Evolutionary conservation across 495 filamentous ascomycete genomes (phyloP).

Genomic region (Penicillium chermesinum): DNA sequence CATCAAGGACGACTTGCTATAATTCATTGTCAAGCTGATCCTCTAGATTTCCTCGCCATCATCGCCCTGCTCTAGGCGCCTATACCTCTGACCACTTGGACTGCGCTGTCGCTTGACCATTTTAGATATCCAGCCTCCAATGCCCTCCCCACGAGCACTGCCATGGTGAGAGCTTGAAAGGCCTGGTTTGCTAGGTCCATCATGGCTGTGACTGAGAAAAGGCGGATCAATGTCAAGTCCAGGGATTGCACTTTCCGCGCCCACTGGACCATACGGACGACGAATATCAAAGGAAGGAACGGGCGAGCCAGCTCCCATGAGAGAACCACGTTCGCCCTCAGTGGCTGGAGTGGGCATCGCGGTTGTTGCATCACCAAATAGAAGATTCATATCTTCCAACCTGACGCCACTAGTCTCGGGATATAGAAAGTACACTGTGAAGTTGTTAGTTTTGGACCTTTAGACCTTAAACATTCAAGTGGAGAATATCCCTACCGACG

Average conservation of each 20-base stretch:
- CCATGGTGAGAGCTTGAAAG: conserved; percentile 24
- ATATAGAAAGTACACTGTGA: conserved; percentile 87
- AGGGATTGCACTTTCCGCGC: conserved; percentile 60
- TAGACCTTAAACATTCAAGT: neutral
- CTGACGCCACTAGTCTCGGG: conserved; percentile 93
- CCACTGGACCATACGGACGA: conserved; percentile 44
- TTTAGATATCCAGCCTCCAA: conserved; percentile 66
- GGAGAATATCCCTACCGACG: conserved; percentile 61
- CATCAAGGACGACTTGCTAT: too few relatives aligned
- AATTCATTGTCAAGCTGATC: neutral
- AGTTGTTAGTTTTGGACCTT: neutral
- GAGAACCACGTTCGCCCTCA: conserved; percentile 67
- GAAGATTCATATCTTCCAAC: conserved; percentile 88
- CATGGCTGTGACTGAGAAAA: conserved; percentile 32
- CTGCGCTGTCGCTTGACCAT: conserved; percentile 53
- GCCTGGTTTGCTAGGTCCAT: conserved; percentile 43
- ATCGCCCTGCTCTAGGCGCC: conserved; percentile 61
- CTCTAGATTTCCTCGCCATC: conserved; percentile 29
- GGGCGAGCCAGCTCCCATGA: conserved; percentile 68
- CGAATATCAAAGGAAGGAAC: conserved; percentile 73
- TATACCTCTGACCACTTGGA: conserved; percentile 50
- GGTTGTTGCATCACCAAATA: conserved; percentile 86
- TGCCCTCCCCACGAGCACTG: conserved; percentile 44
- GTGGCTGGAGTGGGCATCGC: conserved; percentile 67
- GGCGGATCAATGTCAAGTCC: conserved; percentile 71